Conservation (phyloP, 169 alveolate genomes). For the Cryptosporidium canis region DNA sequence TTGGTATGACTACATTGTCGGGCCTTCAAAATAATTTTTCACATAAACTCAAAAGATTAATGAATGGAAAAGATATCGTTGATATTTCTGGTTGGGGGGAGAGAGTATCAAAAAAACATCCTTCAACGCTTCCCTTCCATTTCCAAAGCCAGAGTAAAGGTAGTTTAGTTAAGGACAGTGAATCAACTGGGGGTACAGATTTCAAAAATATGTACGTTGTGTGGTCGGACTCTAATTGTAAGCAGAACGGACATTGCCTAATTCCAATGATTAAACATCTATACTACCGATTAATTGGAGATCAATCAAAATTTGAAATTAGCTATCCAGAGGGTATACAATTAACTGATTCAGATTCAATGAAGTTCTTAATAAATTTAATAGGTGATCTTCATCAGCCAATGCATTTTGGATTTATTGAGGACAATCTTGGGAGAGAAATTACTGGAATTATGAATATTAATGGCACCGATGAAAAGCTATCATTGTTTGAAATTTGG, state of each 20-base stretch:
- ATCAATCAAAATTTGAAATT: background rate
- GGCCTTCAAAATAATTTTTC: slow-evolving; percentile 64
- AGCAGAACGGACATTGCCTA: slow-evolving; percentile 19
- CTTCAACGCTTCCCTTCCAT: slow-evolving; percentile 69
- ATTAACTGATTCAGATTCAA: slow-evolving; percentile 82
- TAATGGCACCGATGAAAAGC: slow-evolving; percentile 48
- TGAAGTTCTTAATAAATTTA: slow-evolving; percentile 82
- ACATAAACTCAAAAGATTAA: slow-evolving; percentile 66
- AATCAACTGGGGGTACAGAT: background rate
- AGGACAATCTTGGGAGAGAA: slow-evolving; percentile 74
- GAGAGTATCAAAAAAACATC: slow-evolving; percentile 67
- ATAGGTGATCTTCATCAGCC: slow-evolving; percentile 87
- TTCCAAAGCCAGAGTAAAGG: slow-evolving; percentile 37
- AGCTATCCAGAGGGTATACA: slow-evolving; percentile 80
- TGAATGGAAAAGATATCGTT: slow-evolving; percentile 76
- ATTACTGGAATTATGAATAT: slow-evolving; percentile 33
- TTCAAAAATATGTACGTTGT: background rate
- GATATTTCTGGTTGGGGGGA: slow-evolving; percentile 76
- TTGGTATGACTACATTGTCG: slow-evolving; percentile 77
- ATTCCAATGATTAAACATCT: slow-evolving; percentile 61
- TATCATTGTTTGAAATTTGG: slow-evolving; percentile 63
- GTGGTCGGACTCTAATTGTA: background rate
- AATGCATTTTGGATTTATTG: slow-evolving; percentile 76
- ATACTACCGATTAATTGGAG: slow-evolving; percentile 33
- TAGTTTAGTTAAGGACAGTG: background rate